Evolutionary conservation across 2,329 filamentous ascomycete genomes (phyloP), one percentile per base, ranked within the genome.

Genomic region (Graphiopsis chlorocephala): DNA sequence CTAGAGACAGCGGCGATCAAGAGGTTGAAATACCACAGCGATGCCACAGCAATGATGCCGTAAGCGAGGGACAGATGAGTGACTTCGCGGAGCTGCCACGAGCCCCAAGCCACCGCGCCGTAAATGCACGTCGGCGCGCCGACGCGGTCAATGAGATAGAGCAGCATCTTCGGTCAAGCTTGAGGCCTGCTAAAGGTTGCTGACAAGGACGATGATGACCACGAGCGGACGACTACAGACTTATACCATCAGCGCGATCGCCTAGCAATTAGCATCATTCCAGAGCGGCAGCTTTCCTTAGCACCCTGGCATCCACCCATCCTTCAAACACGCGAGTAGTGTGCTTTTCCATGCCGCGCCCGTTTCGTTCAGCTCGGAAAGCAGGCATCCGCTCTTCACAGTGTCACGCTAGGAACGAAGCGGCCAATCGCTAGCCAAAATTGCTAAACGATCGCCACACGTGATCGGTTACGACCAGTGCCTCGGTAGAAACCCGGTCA

Each of bases 1-100:
- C 69, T 64, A 35, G 71, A 68, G 62, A 79, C 31, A 23, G 68
- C 71, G 20, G 42, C 23, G 52, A 68, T n/a, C 57, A 71, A 60
- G 63, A 67, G 67, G 1, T 65, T 66, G 52, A 67, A 25, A 56
- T 66, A 71, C 45, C 66, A 66, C 52, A 68, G 65, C 42, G 56
- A 48, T 20, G 64, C 63, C 23, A 45, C 60, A 20, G 57, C 64
- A 23, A 71, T 28, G 31, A 66, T 17, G 35, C 56, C 48, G 65
- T 67, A 70, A 58, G 65, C 23, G 47, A 66, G 14, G 15, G 59
- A 71, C 52, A 73, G n/a, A 14, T 33, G 64, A 11, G 20, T 23
- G 63, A 42, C 48, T 29, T 58, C 56, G 33, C 38, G 59, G n/a
- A 65, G 55, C 20, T 52, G 26, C 67, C 64, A 64, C 29, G 67